Percentiles rank a stretch among this genome's conserved stretches.
These are phyloP conservation scores for Pholiota conissans DNA, from an alignment of 768 basidiomycete species.

Conservation along the genomic window DNA sequence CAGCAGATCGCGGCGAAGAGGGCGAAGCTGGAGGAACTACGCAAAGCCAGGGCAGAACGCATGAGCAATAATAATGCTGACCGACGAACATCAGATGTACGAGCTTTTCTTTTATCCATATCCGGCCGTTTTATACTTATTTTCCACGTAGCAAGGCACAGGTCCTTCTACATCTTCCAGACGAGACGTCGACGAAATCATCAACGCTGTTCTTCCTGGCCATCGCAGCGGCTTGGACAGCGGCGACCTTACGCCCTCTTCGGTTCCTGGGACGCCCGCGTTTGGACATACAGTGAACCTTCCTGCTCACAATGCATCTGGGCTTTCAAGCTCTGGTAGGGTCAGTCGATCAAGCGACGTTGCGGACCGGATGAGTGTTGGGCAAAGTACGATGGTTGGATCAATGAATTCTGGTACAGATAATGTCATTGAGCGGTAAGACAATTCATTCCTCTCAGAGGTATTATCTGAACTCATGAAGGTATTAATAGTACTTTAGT, in stretches of 20 bases:
- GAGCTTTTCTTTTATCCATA: background rate
- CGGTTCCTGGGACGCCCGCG: constrained; percentile 71
- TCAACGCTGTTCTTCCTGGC: constrained; percentile 63
- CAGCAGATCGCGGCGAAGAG: constrained; percentile 92
- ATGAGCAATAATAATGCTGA: constrained; percentile 55
- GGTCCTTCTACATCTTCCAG: constrained; percentile 36
- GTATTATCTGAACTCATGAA: constrained; percentile 3
- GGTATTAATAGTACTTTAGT: constrained; percentile 50
- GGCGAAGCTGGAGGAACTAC: constrained; percentile 81
- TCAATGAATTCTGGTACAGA: constrained; percentile 61
- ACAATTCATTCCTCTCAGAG: constrained; percentile 9
- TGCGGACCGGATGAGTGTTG: constrained; percentile 34
- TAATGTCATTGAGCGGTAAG: constrained; percentile 69
- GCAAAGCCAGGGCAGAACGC: constrained; percentile 73
- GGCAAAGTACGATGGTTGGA: constrained; percentile 43
- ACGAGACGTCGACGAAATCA: constrained; percentile 69
- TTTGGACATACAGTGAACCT: constrained; percentile 37
- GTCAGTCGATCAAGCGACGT: constrained; percentile 72
- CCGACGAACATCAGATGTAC: constrained; percentile 38
- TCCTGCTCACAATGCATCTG: constrained; percentile 32
- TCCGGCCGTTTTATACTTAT: background rate
- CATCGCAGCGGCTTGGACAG: constrained; percentile 50
- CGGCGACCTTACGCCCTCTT: constrained; percentile 69
- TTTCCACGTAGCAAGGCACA: constrained; percentile 4
- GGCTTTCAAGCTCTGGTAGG: constrained; percentile 55